These are phyloP conservation scores for Peltaster fructicola DNA, from an alignment of 2,329 filamentous ascomycete species.

Conservation along the genomic window DNA sequence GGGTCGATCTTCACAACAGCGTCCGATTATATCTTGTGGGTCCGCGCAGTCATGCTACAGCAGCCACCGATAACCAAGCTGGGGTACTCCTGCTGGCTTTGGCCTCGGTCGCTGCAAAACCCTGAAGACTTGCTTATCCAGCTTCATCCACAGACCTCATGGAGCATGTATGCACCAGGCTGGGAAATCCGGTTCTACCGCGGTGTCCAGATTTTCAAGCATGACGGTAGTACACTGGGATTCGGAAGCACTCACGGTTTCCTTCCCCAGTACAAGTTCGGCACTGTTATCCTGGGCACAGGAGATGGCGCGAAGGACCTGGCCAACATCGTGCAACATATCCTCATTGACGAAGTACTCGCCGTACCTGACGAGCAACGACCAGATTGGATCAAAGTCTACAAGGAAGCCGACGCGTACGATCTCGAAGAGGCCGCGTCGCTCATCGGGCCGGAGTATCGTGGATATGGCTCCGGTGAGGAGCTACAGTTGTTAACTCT, in stretches of 20 bases:
- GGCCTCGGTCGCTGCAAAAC: constrained; percentile 11
- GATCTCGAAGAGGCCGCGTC: constrained; percentile 4
- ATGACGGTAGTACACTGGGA: constrained; percentile 15
- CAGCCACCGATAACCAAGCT: constrained; percentile 11
- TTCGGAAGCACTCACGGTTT: constrained; percentile 14
- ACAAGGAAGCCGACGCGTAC: constrained; percentile 2
- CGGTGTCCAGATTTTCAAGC: constrained; percentile 14
- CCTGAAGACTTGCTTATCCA: constrained; percentile 6
- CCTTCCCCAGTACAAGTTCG: constrained; percentile 14
- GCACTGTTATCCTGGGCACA: constrained; percentile 16
- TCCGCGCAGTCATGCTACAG: constrained; percentile 16
- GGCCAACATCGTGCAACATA: constrained; percentile 7
- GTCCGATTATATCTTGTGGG: constrained; percentile 17
- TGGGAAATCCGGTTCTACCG: constrained; percentile 15
- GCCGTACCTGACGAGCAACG: constrained; percentile 7
- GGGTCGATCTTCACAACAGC: constrained; percentile 24
- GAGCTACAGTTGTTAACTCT: constrained; percentile 8
- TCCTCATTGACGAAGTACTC: constrained; percentile 13
- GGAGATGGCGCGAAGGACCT: constrained; percentile 6
- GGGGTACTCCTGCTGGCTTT: constrained; percentile 11
- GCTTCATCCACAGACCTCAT: constrained; percentile 9
- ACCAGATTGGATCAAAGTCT: constrained; percentile 7
- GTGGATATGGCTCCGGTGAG: constrained; percentile 3
- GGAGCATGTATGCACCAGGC: constrained; percentile 12
- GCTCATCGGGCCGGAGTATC: constrained; percentile 4